phyloP scores from a whole-genome alignment of 805 yeast species.

The Metschnikowia peoriensis region DNA sequence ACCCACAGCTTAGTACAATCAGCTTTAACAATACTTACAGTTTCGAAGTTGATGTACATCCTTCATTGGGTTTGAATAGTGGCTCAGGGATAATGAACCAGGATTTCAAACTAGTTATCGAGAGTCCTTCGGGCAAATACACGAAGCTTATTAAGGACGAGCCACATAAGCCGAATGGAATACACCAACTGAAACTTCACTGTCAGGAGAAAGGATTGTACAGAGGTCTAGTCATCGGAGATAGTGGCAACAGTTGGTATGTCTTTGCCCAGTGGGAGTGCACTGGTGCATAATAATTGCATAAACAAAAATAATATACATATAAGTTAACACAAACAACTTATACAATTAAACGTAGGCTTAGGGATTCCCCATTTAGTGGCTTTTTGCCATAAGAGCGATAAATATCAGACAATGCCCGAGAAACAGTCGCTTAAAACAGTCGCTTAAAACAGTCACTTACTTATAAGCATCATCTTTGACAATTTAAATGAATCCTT shows the following conservation, averaged over 20 bases:
- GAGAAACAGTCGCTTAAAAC: no score
- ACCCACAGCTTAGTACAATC: slow-evolving; percentile 76
- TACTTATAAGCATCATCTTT: no score
- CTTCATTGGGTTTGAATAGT: slow-evolving; percentile 48
- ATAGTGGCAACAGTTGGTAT: slow-evolving; percentile 77
- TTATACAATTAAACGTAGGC: not conserved
- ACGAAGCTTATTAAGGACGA: slow-evolving; percentile 55
- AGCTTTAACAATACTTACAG: slow-evolving; percentile 56
- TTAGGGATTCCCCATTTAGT: no score
- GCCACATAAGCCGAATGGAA: slow-evolving; percentile 46
- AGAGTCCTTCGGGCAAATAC: slow-evolving; percentile 82
- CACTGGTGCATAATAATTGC: slow-evolving; percentile 13
- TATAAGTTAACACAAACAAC: not conserved
- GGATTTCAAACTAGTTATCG: slow-evolving; percentile 63
- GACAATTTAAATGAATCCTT: no score
- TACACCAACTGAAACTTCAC: slow-evolving; percentile 59
- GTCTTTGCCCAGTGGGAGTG: slow-evolving; percentile 91
- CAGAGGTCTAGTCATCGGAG: slow-evolving; percentile 79
- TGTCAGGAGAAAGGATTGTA: slow-evolving; percentile 76
- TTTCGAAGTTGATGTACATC: slow-evolving; percentile 64
- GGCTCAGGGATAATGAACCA: slow-evolving; percentile 33
- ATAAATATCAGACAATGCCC: no score
- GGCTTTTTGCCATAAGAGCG: no score
- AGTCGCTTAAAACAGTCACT: no score
- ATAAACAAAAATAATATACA: not conserved